Base-by-base conservation (phyloP, 352 stramenopile species). In the Pythium aquatile region DNA sequence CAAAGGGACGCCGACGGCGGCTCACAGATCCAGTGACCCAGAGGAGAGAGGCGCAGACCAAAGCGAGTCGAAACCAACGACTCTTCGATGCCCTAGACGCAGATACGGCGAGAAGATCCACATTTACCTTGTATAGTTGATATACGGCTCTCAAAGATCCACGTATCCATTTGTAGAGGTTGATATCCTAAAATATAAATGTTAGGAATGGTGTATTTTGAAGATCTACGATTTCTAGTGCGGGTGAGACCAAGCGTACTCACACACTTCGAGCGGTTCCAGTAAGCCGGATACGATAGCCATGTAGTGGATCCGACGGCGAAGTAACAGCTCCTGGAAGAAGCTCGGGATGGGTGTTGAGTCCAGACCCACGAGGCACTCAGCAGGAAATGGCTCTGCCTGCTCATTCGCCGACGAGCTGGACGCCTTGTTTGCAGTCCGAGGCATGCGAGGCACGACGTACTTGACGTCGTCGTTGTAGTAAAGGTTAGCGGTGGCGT, bases 401-500 rank as follows among this genome's bases (percentile, higher is more conserved):
- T 30, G 17, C 7, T 28, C 28, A 1, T 44, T 46, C 11, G 51
- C 11, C 37, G 5, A 9, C 32, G 32, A 35, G 32, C 32, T 56
- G 29, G 37, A 37, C 11, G n/a, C 1, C 30, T 20, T 66, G 26
- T 35, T 51, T 2, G 13, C 5, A 5, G 53, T 73, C 9, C 76
- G 74, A 29, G 33, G 26, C 54, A 82, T 73, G 16, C 77, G 70
- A 10, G 81, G 81, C 40, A 75, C 74, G 48, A 88, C 71, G 65
- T 90, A 74, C 1, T 65, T 79, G 24, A 76, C 79, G 16, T 81
- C 77, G 13, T 53, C 59, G 46, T 86, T 87, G 66, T 78, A 87
- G 26, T 83, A 32, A 28, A 69, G 72, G 46, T 85, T 82, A 3
- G 61, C 33, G 14, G 48, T 35, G 1, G 42, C 33, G 24, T n/a